Conservation (phyloP, 331 rosid genomes). For the Acacia concinna region DNA sequence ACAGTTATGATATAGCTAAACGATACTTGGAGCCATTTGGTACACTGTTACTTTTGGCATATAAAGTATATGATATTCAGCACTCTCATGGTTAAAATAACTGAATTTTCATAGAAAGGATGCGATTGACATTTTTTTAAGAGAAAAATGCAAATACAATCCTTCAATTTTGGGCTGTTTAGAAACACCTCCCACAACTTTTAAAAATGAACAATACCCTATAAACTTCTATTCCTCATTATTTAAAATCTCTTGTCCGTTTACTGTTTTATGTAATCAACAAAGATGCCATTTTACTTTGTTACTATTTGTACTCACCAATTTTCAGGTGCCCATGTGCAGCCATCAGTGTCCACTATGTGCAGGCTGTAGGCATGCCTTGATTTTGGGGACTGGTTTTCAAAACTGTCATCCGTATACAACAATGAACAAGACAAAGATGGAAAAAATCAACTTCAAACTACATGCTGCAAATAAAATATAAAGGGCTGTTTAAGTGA, state of each 20-base stretch:
- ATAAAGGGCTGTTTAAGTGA: constrained; percentile 29
- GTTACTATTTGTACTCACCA: constrained; percentile 54
- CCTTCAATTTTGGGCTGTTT: no score
- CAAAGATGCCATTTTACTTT: background rate
- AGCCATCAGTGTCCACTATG: constrained; percentile 85
- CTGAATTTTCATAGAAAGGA: background rate
- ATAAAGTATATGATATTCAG: background rate
- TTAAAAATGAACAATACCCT: background rate
- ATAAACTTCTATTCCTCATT: background rate
- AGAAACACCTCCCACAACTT: no score
- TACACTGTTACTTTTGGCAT: background rate
- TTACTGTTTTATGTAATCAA: background rate
- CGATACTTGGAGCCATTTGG: background rate
- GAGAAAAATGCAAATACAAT: background rate
- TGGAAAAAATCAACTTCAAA: constrained; percentile 18
- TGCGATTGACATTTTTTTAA: background rate
- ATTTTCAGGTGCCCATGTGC: constrained; percentile 88
- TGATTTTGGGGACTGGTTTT: constrained; percentile 85
- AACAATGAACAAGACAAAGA: constrained; percentile 4
- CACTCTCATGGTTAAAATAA: background rate
- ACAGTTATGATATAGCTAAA: background rate
- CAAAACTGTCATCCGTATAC: constrained; percentile 61
- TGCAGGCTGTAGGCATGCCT: constrained; percentile 95
- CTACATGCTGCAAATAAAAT: constrained; percentile 14
- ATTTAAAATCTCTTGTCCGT: background rate